phyloP scores from a whole-genome alignment of 1,139 yeast species.

The Kluyveromyces sp. region DNA sequence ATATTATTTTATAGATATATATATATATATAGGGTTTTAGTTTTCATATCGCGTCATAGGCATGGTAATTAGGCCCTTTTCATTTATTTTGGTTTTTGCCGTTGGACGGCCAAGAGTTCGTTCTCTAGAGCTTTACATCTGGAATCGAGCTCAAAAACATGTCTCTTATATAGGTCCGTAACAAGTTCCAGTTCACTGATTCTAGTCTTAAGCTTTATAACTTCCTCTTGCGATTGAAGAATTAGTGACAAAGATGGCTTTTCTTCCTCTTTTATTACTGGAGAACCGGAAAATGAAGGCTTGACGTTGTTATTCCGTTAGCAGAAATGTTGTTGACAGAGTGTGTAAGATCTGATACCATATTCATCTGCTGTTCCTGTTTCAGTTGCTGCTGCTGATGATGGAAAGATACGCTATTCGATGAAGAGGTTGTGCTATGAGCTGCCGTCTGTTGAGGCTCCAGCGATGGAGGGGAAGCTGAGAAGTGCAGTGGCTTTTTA shows the following conservation, averaged over 20 bases:
- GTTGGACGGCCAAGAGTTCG: conserved; percentile 6
- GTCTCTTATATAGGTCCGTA: conserved; percentile 73
- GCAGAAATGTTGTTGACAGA: neutral
- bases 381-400: neutral
- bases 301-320: neutral
- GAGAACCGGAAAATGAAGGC: neutral
- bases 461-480: conserved; percentile 10
- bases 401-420: neutral
- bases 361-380: neutral
- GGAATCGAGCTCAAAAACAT: conserved; percentile 69
- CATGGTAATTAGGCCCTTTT: neutral
- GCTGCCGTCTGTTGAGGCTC: conserved; percentile 6
- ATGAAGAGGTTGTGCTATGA: conserved; percentile 1
- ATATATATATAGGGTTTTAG: too few species aligned
- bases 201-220: conserved; percentile 56
- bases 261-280: neutral
- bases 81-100: neutral
- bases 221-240: conserved; percentile 34
- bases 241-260: conserved; percentile 7
- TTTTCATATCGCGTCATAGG: too few species aligned
- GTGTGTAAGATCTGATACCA: neutral
- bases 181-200: conserved; percentile 87
- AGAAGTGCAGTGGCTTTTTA: conserved; percentile 4
- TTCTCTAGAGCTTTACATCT: conserved; percentile 18
- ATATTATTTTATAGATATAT: too few species aligned